phyloP scores from a whole-genome alignment of 2,329 filamentous ascomycete genomes.

The Cladophialophora yegresii region DNA sequence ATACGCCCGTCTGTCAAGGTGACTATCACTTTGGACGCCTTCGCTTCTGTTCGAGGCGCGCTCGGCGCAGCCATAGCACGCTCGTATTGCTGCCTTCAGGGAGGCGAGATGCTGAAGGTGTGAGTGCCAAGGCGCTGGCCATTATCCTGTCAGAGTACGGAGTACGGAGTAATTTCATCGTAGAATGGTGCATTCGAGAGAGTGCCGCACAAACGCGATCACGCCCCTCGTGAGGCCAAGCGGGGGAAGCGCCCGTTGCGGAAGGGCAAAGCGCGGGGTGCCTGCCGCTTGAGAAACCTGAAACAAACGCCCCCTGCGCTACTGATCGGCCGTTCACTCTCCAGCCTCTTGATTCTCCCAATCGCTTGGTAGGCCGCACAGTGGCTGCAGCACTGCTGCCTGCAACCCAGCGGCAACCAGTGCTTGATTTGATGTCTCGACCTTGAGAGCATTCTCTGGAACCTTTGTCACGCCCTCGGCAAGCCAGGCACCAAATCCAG shows the following conservation, averaged over 20 bases:
- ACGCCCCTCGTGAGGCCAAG: not conserved
- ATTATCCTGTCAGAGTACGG: no score
- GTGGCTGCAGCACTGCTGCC: conserved; percentile 10
- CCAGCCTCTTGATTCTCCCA: not conserved
- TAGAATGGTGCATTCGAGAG: not conserved
- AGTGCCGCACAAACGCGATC: not conserved
- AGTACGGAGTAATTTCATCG: no score
- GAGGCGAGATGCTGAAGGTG: not conserved
- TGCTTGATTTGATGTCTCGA: conserved; percentile 29
- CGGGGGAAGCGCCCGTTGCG: not conserved
- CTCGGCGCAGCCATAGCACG: not conserved
- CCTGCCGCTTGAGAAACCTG: conserved; percentile 8
- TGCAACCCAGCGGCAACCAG: conserved; percentile 26
- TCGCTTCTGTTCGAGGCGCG: not conserved
- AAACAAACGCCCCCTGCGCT: conserved; percentile 24
- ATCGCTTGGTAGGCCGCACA: not conserved
- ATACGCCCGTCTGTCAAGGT: not conserved
- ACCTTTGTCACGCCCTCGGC: conserved; percentile 7
- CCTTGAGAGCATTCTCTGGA: not conserved
- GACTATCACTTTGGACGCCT: not conserved
- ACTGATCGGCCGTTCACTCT: not conserved
- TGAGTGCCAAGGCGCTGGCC: not conserved
- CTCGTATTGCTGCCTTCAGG: not conserved
- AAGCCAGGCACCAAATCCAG: not conserved
- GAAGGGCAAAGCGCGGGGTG: not conserved